Base-by-base conservation (phyloP, 345 rosid species). In the Rhizophora apiculata region DNA sequence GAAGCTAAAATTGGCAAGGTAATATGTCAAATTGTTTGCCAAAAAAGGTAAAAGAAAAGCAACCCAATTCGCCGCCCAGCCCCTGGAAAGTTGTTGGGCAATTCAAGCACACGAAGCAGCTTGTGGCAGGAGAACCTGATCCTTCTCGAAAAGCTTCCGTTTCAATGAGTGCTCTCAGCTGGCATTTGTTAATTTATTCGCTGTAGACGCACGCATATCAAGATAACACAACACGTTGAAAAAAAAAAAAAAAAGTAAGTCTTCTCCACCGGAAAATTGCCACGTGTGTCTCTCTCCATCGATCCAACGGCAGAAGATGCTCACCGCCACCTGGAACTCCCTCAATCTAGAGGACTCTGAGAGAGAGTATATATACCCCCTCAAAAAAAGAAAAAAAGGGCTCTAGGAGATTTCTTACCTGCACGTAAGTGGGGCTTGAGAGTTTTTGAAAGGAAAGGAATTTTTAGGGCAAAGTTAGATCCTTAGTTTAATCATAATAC, bases 141-240 rank as follows among this genome's bases (percentile, higher is more conserved):
- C 91, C 85, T 26, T 69, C 88, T 87, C 76, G 87, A 75, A 77
- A 79, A 32, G 87, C 82, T 82, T 84, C 60, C 55, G 11, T 63
- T 83, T 64, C 63, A 52, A 62, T 18, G 21, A 62, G 68, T 64
- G 51, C 29, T 9, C 29, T 9, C 24, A 21, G 60, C 24, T 22
- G 61, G 70, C 26, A 46, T 60, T 60, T 63, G 60, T 59, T 54
- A 37, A 72, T 29, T 73, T 60, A 22, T 48, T 11, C 54, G 64
- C 75, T 57, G 71, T 59, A 64, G 65, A 21, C 29, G 70, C 64
- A 22, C 24, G 19, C 60, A 36, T 30, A 60, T 72, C 75, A 73
- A 4, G 75, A 77, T 66, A 68, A 76, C 16, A 30, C 68, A 51
- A 64, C 62, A 67, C 31, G 78, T 72, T 53, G 22, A 51, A 26